These are phyloP conservation scores for Botryobasidium botryosum DNA, from an alignment of 768 basidiomycete genomes.

Conservation along the genomic window DNA sequence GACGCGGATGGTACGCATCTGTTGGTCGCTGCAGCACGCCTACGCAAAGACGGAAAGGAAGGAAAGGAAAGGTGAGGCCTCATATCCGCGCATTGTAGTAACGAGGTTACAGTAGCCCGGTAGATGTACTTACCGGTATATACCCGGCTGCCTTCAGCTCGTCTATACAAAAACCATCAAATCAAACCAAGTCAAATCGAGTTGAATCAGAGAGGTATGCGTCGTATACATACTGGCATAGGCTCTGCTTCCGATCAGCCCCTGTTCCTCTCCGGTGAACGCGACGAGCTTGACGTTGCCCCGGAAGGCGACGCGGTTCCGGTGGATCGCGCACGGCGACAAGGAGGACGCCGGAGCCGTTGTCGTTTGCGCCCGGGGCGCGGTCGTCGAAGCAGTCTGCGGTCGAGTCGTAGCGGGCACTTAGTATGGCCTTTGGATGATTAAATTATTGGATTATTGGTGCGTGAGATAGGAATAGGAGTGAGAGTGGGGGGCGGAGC, in stretches of 20 bases:
- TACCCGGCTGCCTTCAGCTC: constrained; percentile 38
- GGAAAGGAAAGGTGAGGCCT: too few relatives aligned
- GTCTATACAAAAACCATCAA: constrained; percentile 24
- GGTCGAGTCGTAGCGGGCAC: constrained; percentile 82
- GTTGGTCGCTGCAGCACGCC: constrained; percentile 88
- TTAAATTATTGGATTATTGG: constrained; percentile 39
- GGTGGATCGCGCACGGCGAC: constrained; percentile 60
- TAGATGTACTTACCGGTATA: constrained; percentile 31
- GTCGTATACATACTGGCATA: constrained; percentile 48
- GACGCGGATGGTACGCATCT: constrained; percentile 26
- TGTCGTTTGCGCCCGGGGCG: constrained; percentile 39
- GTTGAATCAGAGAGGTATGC: neutral
- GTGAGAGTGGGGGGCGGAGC: too few relatives aligned
- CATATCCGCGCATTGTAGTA: neutral
- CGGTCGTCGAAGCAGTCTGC: constrained; percentile 56
- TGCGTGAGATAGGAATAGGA: too few relatives aligned
- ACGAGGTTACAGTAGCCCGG: constrained; percentile 1
- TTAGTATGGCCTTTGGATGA: constrained; percentile 50
- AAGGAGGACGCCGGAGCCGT: constrained; percentile 47
- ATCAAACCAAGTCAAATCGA: neutral
- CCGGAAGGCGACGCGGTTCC: constrained; percentile 49
- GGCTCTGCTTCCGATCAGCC: constrained; percentile 55
- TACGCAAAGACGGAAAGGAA: constrained; percentile 20
- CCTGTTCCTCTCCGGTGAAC: constrained; percentile 90
- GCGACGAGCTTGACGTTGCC: constrained; percentile 64